These are phyloP conservation scores for Scutellaria galericulata DNA, from an alignment of 257 asterid species.

Conservation along the genomic window DNA sequence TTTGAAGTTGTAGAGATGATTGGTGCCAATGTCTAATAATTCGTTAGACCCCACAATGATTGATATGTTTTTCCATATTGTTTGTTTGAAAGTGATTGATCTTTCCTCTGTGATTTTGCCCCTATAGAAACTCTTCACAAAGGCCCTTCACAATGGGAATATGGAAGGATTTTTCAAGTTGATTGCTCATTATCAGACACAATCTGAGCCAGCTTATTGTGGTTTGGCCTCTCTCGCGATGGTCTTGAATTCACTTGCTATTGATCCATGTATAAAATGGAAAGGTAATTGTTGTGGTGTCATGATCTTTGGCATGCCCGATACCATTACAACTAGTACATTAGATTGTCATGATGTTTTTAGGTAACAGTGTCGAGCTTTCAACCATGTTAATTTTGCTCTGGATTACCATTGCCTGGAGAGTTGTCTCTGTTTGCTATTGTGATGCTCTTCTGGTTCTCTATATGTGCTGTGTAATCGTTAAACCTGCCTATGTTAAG, in stretches of 20 bases:
- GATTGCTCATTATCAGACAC: slow-evolving; percentile 76
- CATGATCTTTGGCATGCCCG: not conserved
- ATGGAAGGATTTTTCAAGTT: slow-evolving; percentile 79
- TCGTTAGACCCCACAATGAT: not conserved
- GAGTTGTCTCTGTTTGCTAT: not conserved
- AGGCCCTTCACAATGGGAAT: slow-evolving; percentile 61
- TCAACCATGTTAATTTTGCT: not conserved
- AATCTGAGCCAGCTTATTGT: slow-evolving; percentile 80
- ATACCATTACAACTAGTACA: not conserved
- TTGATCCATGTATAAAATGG: slow-evolving; percentile 83
- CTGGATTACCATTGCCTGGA: not conserved
- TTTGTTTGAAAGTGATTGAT: slow-evolving; percentile 25
- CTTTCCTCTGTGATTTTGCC: not conserved
- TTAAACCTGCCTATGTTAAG: not conserved
- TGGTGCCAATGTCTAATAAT: not conserved
- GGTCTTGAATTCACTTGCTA: slow-evolving; percentile 84
- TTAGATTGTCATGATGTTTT: not conserved
- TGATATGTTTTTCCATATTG: not conserved
- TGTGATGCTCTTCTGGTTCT: not conserved
- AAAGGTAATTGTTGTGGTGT: slow-evolving; percentile 50
- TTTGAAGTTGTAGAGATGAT: not conserved
- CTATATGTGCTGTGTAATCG: not conserved
- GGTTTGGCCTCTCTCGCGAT: slow-evolving; percentile 77
- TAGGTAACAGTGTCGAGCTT: not conserved
- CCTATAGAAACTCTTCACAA: slow-evolving; percentile 65